phyloP scores from a whole-genome alignment of 2,329 filamentous ascomycete species.

The Ophiostoma perfectum region DNA sequence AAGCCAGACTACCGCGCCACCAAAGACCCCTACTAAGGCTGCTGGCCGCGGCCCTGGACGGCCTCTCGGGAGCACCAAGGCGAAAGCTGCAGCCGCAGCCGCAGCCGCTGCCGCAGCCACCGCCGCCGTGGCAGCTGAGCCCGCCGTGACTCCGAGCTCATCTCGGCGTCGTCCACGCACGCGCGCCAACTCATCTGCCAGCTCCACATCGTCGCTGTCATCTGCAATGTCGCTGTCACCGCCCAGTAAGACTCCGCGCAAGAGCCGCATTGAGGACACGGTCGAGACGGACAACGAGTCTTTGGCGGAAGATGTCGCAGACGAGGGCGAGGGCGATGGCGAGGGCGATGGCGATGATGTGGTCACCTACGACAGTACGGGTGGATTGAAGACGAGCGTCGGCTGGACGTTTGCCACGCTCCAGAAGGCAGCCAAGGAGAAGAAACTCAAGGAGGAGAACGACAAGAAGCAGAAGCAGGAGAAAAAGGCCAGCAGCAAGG shows the following conservation, averaged over 20 bases:
- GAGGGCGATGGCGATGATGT: conserved; percentile 8
- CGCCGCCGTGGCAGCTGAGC: background rate
- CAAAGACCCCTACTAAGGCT: conserved; percentile 20
- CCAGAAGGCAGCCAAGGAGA: background rate
- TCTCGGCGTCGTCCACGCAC: conserved; percentile 17
- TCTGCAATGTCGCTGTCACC: conserved; percentile 32
- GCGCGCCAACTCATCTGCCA: conserved; percentile 28
- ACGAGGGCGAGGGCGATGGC: background rate
- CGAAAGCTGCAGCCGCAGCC: conserved; percentile 16
- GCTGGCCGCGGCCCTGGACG: conserved; percentile 6
- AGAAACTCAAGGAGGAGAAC: background rate
- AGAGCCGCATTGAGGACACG: conserved; percentile 15
- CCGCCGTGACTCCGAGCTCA: background rate
- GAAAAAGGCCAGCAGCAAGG: background rate
- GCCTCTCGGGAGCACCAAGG: conserved; percentile 19
- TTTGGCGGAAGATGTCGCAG: background rate
- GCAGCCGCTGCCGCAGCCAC: background rate
- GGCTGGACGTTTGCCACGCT: conserved; percentile 12
- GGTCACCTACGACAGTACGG: background rate
- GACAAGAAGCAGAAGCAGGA: conserved; percentile 6
- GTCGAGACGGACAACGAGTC: background rate
- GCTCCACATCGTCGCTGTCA: conserved; percentile 34
- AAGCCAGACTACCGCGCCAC: conserved; percentile 3
- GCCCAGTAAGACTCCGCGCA: conserved; percentile 23
- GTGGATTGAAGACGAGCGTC: conserved; percentile 9